A percentile compares a stretch with the other conserved stretches of the same genome.
Conservation (phyloP, 148 eudicot species). For the Fagopyrum homotropicum region DNA sequence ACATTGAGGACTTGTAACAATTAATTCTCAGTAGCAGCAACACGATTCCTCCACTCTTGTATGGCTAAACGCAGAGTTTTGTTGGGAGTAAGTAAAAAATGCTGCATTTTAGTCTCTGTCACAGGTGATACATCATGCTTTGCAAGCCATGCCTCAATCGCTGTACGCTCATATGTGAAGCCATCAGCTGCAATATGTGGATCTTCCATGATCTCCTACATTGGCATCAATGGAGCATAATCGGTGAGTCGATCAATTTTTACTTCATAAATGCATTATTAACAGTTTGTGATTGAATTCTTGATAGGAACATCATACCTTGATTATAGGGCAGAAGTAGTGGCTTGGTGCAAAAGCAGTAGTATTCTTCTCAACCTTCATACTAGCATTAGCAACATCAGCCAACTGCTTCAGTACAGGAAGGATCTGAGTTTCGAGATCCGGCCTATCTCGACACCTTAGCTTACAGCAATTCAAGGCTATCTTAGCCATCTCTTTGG, state of each 20-base stretch:
- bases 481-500: constrained; percentile 33
- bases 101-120: constrained; percentile 46
- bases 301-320: constrained; percentile 1
- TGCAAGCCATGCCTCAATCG: constrained; percentile 73
- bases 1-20: neutral
- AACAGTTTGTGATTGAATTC: too few species aligned
- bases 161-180: constrained; percentile 76
- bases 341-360: constrained; percentile 13
- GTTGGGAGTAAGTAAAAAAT: constrained; percentile 58
- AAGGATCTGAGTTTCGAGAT: constrained; percentile 19
- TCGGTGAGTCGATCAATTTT: neutral
- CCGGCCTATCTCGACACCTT: constrained; percentile 58
- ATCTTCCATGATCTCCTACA: constrained; percentile 81
- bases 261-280: too few species aligned
- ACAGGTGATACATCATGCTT: constrained; percentile 62
- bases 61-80: constrained; percentile 67
- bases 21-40: constrained; percentile 23
- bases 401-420: neutral
- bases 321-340: constrained; percentile 13
- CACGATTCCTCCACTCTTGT: constrained; percentile 62
- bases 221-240: neutral
- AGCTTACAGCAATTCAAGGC: constrained; percentile 41
- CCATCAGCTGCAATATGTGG: constrained; percentile 90
- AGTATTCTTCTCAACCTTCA: neutral
- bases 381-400: constrained; percentile 13